Evolutionary conservation across 108 stramenopile species (phyloP).

Genomic region (Cyclotella sp.): DNA sequence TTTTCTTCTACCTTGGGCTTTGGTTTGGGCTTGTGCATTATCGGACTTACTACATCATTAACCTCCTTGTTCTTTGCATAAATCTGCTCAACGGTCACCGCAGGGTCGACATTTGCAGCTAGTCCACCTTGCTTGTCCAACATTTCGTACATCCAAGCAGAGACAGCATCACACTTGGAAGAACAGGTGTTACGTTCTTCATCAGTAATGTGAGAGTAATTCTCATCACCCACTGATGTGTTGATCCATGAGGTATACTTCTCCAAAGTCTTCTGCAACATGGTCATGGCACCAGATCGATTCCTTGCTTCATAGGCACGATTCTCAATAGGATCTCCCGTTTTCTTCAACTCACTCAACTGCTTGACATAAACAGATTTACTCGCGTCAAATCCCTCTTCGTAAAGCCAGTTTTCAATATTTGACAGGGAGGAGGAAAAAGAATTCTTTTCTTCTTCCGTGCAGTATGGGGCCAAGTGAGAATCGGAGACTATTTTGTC

Average conservation of each 20-base stretch:
- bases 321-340: conserved; percentile 90
- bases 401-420: conserved; percentile 98
- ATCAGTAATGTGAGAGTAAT: conserved; percentile 91
- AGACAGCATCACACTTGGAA: conserved; percentile 70
- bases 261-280: conserved; percentile 83
- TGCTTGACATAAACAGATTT: conserved; percentile 92
- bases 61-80: conserved; percentile 76
- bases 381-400: conserved; percentile 97
- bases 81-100: conserved; percentile 77
- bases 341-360: conserved; percentile 83
- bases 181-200: conserved; percentile 86
- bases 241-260: conserved; percentile 88
- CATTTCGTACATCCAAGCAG: conserved; percentile 93
- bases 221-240: conserved; percentile 73
- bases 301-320: conserved; percentile 79
- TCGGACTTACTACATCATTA: conserved; percentile 70
- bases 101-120: conserved; percentile 77
- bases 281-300: conserved; percentile 76
- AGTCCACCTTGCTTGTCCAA: conserved; percentile 90
- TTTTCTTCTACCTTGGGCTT: conserved; percentile 74
- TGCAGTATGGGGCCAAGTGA: conserved; percentile 76
- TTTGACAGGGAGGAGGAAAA: conserved; percentile 75
- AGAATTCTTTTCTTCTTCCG: conserved; percentile 81
- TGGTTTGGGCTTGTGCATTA: conserved; percentile 95
- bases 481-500: conserved; percentile 92